Evolutionary conservation across 169 alveolate genomes (phyloP).

Genomic region (Cryptosporidium parvum): DNA sequence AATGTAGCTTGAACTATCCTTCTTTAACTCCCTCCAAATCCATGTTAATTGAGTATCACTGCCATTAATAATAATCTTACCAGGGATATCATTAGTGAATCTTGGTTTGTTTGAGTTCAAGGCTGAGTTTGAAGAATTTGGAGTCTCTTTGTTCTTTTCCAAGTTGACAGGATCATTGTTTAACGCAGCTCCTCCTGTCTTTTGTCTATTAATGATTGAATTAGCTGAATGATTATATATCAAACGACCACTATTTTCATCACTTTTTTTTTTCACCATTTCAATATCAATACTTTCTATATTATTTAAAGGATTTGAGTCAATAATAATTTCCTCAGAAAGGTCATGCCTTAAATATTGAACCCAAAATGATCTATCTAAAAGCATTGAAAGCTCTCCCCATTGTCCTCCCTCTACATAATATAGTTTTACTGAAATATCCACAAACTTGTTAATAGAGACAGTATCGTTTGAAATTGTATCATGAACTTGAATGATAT

Average conservation of each 20-base stretch:
- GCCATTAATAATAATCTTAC: conserved; percentile 79
- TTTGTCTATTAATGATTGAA: not conserved
- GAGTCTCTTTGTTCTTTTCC: not conserved
- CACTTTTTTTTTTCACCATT: conserved; percentile 5
- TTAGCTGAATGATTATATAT: not conserved
- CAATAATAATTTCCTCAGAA: conserved; percentile 29
- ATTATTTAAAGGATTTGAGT: not conserved
- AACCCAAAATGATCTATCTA: conserved; percentile 72
- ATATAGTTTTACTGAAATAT: conserved; percentile 31
- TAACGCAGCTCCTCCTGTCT: not conserved
- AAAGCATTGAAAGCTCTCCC: conserved; percentile 61
- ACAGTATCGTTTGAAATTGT: conserved; percentile 28
- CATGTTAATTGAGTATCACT: conserved; percentile 79
- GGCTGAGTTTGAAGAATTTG: not conserved
- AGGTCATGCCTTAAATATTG: conserved; percentile 66
- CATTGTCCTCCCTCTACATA: conserved; percentile 72
- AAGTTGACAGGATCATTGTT: not conserved
- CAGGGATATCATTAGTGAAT: conserved; percentile 78
- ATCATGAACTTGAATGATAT: conserved; percentile 59
- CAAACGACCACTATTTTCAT: not conserved
- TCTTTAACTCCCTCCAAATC: conserved; percentile 76
- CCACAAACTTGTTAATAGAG: conserved; percentile 40
- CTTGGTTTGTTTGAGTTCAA: conserved; percentile 40
- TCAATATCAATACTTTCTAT: conserved; percentile 17
- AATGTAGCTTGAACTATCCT: conserved; percentile 21